phyloP scores from a whole-genome alignment of 306 rosid species.

The Argentina anserina region DNA sequence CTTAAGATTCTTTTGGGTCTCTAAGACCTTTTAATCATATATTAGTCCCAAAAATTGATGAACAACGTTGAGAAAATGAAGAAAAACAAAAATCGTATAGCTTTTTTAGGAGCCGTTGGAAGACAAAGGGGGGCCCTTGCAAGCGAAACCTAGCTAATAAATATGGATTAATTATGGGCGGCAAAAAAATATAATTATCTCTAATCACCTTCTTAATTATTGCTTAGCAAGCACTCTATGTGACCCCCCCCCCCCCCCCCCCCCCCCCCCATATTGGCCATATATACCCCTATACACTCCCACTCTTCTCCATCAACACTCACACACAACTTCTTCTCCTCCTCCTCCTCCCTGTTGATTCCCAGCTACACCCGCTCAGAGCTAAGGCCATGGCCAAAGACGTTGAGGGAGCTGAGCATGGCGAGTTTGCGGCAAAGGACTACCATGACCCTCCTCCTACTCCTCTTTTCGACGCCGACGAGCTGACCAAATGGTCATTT shows the following conservation, averaged over 20 bases:
- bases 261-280: no score
- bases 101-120: conserved; percentile 43
- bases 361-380: not conserved
- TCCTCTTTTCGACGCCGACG: conserved; percentile 53
- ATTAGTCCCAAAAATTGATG: not conserved
- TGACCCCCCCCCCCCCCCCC: conserved; percentile 33
- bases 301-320: not conserved
- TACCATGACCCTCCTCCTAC: conserved; percentile 90
- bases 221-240: conserved; percentile 20
- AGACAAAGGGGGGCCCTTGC: conserved; percentile 51
- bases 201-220: conserved; percentile 30
- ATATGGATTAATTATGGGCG: conserved; percentile 39
- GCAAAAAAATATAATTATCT: conserved; percentile 31
- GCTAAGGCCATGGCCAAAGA: conserved; percentile 56
- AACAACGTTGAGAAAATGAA: not conserved
- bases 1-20: not conserved
- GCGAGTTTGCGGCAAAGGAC: conserved; percentile 59
- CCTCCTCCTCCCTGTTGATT: not conserved
- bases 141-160: conserved; percentile 53
- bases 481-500: conserved; percentile 71
- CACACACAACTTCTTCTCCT: not conserved
- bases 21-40: not conserved
- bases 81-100: not conserved
- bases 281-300: conserved; percentile 48
- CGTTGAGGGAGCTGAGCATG: conserved; percentile 59